Conservation (phyloP, 768 basidiomycete genomes). For the Termitomyces heimii region DNA sequence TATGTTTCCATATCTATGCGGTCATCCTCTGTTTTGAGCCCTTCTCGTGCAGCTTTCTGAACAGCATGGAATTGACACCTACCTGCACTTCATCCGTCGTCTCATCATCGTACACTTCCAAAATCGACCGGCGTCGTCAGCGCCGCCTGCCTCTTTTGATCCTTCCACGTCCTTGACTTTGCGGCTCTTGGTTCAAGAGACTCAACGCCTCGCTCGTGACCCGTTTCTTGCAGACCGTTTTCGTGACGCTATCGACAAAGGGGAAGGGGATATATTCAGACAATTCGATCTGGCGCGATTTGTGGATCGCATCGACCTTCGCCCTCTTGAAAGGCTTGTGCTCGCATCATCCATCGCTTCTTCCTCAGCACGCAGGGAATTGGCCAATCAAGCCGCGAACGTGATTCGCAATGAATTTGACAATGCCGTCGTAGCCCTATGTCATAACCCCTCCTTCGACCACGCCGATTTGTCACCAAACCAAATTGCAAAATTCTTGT, state of each 20-base stretch:
- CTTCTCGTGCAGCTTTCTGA: slow-evolving; percentile 71
- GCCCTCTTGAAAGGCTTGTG: slow-evolving; percentile 74
- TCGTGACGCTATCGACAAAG: slow-evolving; percentile 84
- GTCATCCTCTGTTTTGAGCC: slow-evolving; percentile 9
- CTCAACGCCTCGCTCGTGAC: slow-evolving; percentile 83
- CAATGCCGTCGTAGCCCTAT: slow-evolving; percentile 66
- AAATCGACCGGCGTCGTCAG: slow-evolving; percentile 54
- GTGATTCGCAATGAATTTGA: slow-evolving; percentile 78
- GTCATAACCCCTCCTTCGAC: slow-evolving; percentile 78
- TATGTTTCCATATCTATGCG: slow-evolving; percentile 36
- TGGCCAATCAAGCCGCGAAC: slow-evolving; percentile 55
- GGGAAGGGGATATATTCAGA: slow-evolving; percentile 78
- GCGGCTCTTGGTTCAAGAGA: slow-evolving; percentile 83
- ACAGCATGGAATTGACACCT: slow-evolving; percentile 95
- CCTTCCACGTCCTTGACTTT: slow-evolving; percentile 76
- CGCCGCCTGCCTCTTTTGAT: slow-evolving; percentile 62
- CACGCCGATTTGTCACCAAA: slow-evolving; percentile 69
- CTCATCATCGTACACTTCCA: slow-evolving; percentile 82
- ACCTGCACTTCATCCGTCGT: slow-evolving; percentile 95
- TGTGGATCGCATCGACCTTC: slow-evolving; percentile 73
- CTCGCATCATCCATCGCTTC: slow-evolving; percentile 71
- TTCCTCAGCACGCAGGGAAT: slow-evolving; percentile 49
- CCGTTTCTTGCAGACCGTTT: slow-evolving; percentile 88
- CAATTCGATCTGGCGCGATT: slow-evolving; percentile 82
- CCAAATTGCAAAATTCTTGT: slow-evolving; percentile 74